Percentiles rank a stretch among this genome's conserved stretches.
Conservation (phyloP, 2,329 filamentous ascomycete species). For the Coniochaeta sp. region DNA sequence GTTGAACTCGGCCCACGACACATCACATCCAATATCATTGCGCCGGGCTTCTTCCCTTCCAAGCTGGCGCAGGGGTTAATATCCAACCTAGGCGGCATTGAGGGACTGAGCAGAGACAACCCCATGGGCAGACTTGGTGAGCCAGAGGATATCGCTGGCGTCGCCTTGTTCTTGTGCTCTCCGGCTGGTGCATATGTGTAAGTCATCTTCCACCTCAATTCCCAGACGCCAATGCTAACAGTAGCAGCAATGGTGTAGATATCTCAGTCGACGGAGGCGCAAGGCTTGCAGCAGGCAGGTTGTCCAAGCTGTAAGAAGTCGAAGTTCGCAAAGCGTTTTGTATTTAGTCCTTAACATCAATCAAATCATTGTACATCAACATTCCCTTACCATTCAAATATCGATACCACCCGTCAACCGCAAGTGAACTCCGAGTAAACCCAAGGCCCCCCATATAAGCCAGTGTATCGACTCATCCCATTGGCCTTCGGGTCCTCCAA, state of each 20-base stretch:
- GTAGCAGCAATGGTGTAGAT: constrained; percentile 26
- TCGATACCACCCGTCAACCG: too few species aligned
- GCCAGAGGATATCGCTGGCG: constrained; percentile 53
- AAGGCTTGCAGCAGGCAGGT: constrained; percentile 19
- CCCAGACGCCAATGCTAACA: not conserved
- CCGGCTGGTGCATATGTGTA: constrained; percentile 44
- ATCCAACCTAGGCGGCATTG: constrained; percentile 49
- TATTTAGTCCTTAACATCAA: too few species aligned
- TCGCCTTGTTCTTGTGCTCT: constrained; percentile 51
- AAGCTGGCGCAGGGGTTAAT: constrained; percentile 63
- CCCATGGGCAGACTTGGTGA: constrained; percentile 48
- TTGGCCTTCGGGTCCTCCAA: too few species aligned
- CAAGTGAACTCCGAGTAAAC: too few species aligned
- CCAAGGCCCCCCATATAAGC: too few species aligned
- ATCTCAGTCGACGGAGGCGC: constrained; percentile 27
- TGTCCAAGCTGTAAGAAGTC: constrained; percentile 20
- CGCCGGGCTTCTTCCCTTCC: constrained; percentile 60
- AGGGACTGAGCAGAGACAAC: constrained; percentile 39
- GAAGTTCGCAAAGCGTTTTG: too few species aligned
- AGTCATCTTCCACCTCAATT: too few species aligned
- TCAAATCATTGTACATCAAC: too few species aligned
- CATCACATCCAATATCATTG: constrained; percentile 58
- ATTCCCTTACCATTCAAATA: too few species aligned
- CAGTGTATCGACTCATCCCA: too few species aligned
- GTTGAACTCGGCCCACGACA: constrained; percentile 60